Conservation (phyloP, 768 basidiomycete genomes). For the Pisolithus microcarpus region DNA sequence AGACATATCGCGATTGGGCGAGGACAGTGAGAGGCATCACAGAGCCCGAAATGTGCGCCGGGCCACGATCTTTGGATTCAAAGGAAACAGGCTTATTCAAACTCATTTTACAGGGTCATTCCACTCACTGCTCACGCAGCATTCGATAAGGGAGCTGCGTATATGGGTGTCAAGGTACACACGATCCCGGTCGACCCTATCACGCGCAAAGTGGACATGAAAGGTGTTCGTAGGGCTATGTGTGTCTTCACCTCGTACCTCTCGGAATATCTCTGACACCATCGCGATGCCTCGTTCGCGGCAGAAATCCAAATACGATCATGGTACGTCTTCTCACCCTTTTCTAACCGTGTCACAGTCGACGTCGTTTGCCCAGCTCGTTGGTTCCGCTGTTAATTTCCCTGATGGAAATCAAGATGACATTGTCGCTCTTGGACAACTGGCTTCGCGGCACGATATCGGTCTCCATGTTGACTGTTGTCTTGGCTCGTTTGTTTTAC, state of each 20-base stretch:
- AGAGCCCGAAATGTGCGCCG: constrained; percentile 81
- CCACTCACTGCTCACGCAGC: constrained; percentile 87
- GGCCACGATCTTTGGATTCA: not conserved
- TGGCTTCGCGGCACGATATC: constrained; percentile 69
- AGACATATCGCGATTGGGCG: constrained; percentile 94
- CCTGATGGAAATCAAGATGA: constrained; percentile 84
- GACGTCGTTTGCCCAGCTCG: constrained; percentile 41
- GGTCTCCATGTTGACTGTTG: constrained; percentile 95
- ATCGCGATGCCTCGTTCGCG: not conserved
- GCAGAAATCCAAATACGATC: constrained; percentile 82
- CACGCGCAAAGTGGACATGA: constrained; percentile 75
- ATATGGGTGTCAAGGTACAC: constrained; percentile 86
- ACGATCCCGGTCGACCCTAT: constrained; percentile 70
- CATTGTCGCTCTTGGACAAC: constrained; percentile 65
- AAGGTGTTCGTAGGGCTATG: constrained; percentile 80
- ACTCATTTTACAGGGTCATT: constrained; percentile 52
- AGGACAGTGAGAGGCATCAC: constrained; percentile 76
- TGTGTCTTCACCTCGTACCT: constrained; percentile 31
- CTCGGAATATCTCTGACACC: constrained; percentile 1
- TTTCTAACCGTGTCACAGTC: not conserved
- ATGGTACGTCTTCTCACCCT: constrained; percentile 41
- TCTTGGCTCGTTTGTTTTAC: constrained; percentile 88
- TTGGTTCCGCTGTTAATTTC: constrained; percentile 82
- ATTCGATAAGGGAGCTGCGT: constrained; percentile 88
- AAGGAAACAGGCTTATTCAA: not conserved